Percentiles rank a stretch among this genome's conserved stretches.
Conservation (phyloP, 768 basidiomycete genomes). For the Tulasnella sp. region DNA sequence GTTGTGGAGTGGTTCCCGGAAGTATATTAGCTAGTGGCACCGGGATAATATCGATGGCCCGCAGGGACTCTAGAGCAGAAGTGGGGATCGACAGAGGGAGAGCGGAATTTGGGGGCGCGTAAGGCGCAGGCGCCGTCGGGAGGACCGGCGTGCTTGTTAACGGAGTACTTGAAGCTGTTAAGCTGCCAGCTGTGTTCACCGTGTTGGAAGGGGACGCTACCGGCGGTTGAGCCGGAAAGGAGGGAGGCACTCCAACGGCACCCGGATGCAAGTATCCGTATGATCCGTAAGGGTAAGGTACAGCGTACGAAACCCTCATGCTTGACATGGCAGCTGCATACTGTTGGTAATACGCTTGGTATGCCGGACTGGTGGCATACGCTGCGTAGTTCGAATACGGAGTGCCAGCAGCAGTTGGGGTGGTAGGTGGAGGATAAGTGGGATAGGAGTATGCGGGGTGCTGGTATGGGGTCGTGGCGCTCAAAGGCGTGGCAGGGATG, state of each 20-base stretch:
- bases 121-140: conserved; percentile 27
- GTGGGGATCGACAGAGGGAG: conserved; percentile 68
- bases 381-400: conserved; percentile 3
- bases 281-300: conserved; percentile 5
- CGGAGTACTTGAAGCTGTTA: conserved; percentile 25
- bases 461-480: not conserved
- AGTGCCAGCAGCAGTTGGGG: not conserved
- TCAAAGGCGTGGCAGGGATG: not conserved
- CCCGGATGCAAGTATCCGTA: conserved; percentile 3
- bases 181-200: conserved; percentile 25
- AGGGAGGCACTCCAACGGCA: not conserved
- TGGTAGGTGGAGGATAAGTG: not conserved
- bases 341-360: conserved; percentile 17
- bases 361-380: conserved; percentile 11
- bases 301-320: conserved; percentile 9
- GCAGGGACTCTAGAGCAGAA: conserved; percentile 47
- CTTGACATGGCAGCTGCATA: conserved; percentile 12
- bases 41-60: conserved; percentile 65
- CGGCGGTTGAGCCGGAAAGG: not conserved
- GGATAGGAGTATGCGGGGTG: conserved; percentile 3
- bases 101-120: conserved; percentile 29
- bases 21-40: conserved; percentile 50
- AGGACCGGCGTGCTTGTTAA: conserved; percentile 6
- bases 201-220: not conserved
- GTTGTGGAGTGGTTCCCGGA: conserved; percentile 50